phyloP scores from a whole-genome alignment of 2,329 filamentous ascomycete species.

The Orbilia oligospora region DNA sequence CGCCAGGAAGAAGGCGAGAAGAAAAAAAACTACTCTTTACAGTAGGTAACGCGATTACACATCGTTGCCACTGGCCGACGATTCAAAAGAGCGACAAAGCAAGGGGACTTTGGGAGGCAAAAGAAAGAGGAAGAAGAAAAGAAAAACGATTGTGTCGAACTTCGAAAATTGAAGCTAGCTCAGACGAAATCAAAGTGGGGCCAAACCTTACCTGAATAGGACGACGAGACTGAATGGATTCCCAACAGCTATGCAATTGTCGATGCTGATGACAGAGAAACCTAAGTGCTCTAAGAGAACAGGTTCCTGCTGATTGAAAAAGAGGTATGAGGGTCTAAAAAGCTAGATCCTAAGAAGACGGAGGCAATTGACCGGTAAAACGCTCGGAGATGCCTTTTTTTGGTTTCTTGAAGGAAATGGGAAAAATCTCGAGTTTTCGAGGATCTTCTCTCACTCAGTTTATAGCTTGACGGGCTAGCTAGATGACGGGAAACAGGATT shows the following conservation, averaged over 20 bases:
- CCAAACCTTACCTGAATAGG: constrained; percentile 48
- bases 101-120: background rate
- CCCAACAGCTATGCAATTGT: constrained; percentile 32
- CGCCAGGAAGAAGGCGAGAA: background rate
- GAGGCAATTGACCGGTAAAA: constrained; percentile 25
- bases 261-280: background rate
- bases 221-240: constrained; percentile 12
- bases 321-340: background rate
- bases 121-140: background rate
- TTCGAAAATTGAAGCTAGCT: constrained; percentile 27
- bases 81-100: constrained; percentile 6
- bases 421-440: constrained; percentile 23
- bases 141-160: background rate
- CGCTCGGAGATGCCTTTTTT: constrained; percentile 24
- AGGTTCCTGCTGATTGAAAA: constrained; percentile 18
- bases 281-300: constrained; percentile 17
- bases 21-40: background rate
- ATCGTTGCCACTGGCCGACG: constrained; percentile 14
- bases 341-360: constrained; percentile 11
- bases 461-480: background rate
- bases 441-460: constrained; percentile 6
- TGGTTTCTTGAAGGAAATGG: background rate
- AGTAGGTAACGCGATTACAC: constrained; percentile 4
- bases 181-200: constrained; percentile 47
- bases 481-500: constrained; percentile 19